Evolutionary conservation across 2,329 filamentous ascomycete species (phyloP).

Genomic region (Colletotrichum tabaci): DNA sequence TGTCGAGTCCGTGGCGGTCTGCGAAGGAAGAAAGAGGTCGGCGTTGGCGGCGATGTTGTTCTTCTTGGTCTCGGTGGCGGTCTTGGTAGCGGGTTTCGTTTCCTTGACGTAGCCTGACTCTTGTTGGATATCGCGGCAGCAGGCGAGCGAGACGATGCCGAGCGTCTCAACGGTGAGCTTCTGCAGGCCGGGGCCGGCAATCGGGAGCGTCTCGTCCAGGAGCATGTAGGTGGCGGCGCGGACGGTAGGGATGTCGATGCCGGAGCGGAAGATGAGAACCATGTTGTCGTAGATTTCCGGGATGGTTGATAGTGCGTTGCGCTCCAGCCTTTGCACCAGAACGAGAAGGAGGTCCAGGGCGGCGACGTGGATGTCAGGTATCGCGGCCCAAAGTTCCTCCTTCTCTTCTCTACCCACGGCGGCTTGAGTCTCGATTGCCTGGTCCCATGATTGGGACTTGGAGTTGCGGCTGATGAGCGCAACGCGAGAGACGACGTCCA

Average conservation of each 20-base stretch:
- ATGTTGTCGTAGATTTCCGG: slow-evolving; percentile 80
- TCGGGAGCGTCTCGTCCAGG: slow-evolving; percentile 69
- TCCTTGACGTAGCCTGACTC: slow-evolving; percentile 64
- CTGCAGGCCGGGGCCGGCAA: slow-evolving; percentile 76
- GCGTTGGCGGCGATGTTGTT: slow-evolving; percentile 72
- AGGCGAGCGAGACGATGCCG: slow-evolving; percentile 73
- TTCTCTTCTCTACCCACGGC: slow-evolving; percentile 85
- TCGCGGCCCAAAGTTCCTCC: slow-evolving; percentile 80
- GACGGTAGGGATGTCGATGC: slow-evolving; percentile 66
- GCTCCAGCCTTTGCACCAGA: slow-evolving; percentile 71
- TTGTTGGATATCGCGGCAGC: slow-evolving; percentile 81
- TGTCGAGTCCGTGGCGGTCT: slow-evolving; percentile 52
- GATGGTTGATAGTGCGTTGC: slow-evolving; percentile 71
- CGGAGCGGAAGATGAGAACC: slow-evolving; percentile 77
- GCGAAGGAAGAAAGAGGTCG: slow-evolving; percentile 76
- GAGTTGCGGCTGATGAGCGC: slow-evolving; percentile 74
- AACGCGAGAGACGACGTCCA: slow-evolving; percentile 80
- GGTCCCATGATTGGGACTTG: slow-evolving; percentile 62
- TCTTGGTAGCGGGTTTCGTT: slow-evolving; percentile 49
- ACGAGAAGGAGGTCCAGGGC: slow-evolving; percentile 74
- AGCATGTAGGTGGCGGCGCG: slow-evolving; percentile 74
- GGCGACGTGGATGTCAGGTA: slow-evolving; percentile 82
- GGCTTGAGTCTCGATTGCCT: slow-evolving; percentile 75
- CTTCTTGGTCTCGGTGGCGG: slow-evolving; percentile 53
- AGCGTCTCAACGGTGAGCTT: slow-evolving; percentile 77